Conservation (phyloP, 495 filamentous ascomycete species). For the Margaritispora aquatica region DNA sequence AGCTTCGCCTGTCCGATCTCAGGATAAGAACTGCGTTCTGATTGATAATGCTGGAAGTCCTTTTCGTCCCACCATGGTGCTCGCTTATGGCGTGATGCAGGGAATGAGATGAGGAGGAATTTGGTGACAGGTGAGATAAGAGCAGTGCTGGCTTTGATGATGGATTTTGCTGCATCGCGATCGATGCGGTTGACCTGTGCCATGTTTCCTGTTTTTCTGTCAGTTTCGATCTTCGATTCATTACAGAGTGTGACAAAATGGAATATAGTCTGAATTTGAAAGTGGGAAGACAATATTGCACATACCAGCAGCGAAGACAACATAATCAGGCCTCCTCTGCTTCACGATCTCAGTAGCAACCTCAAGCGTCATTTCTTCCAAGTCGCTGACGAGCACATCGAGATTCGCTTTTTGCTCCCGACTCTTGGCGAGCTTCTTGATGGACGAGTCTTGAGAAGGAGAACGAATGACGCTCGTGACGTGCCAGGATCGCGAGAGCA, state of each 20-base stretch:
- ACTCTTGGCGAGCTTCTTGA: slow-evolving; percentile 49
- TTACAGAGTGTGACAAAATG: too few relatives aligned
- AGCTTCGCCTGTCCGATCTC: slow-evolving; percentile 55
- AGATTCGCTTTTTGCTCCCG: slow-evolving; percentile 43
- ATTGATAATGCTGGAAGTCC: slow-evolving; percentile 36
- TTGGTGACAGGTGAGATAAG: slow-evolving; percentile 47
- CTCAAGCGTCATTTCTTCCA: slow-evolving; percentile 62
- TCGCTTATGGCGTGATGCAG: slow-evolving; percentile 42
- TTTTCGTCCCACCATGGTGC: slow-evolving; percentile 65
- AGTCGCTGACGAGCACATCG: slow-evolving; percentile 53
- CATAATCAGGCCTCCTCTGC: slow-evolving; percentile 55
- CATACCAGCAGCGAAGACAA: slow-evolving; percentile 68
- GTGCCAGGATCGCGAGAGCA: slow-evolving; percentile 64
- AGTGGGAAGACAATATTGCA: not conserved
- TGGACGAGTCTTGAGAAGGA: slow-evolving; percentile 54
- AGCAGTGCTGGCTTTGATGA: slow-evolving; percentile 59
- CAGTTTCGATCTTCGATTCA: slow-evolving; percentile 26
- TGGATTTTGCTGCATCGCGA: slow-evolving; percentile 20
- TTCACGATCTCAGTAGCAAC: slow-evolving; percentile 59
- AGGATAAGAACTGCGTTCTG: slow-evolving; percentile 41
- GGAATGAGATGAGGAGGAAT: slow-evolving; percentile 69
- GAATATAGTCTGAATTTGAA: too few relatives aligned
- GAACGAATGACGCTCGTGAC: slow-evolving; percentile 74
- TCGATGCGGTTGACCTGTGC: slow-evolving; percentile 48
- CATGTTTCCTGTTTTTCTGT: slow-evolving; percentile 68